A percentile compares a stretch with the other conserved stretches of the same genome.
Conservation (phyloP, 2,329 filamentous ascomycete species). For the Fusarium compactum region DNA sequence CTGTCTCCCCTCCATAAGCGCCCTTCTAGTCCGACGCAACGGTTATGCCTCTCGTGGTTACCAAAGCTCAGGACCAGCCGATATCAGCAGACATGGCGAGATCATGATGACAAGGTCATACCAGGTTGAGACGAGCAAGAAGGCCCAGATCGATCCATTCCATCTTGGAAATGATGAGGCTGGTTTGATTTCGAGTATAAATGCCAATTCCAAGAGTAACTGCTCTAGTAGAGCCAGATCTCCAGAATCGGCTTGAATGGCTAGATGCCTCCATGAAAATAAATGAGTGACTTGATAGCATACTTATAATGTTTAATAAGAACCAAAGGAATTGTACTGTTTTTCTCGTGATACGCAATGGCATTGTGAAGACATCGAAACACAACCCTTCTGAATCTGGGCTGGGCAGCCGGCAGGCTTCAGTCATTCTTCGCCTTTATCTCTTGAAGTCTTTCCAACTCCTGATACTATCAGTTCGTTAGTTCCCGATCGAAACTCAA, state of each 20-base stretch:
- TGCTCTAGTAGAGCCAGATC: slow-evolving; percentile 23
- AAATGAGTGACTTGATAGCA: not conserved
- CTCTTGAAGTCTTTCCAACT: not conserved
- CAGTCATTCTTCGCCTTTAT: not conserved
- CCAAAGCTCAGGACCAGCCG: slow-evolving; percentile 29
- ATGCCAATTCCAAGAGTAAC: slow-evolving; percentile 30
- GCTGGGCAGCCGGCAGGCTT: not conserved
- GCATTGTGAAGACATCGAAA: not conserved
- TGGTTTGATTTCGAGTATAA: slow-evolving; percentile 35
- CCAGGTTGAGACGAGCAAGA: slow-evolving; percentile 44
- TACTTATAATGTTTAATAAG: not conserved
- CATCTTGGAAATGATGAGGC: slow-evolving; percentile 42
- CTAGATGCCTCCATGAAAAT: not conserved
- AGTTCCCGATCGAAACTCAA: not conserved
- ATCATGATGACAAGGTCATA: slow-evolving; percentile 50
- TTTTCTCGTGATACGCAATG: not conserved
- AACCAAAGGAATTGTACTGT: not conserved
- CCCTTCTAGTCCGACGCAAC: slow-evolving; percentile 31
- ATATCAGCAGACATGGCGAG: slow-evolving; percentile 37
- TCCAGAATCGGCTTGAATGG: slow-evolving; percentile 1
- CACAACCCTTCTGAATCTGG: no score
- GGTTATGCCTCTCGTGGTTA: slow-evolving; percentile 42
- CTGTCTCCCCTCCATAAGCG: slow-evolving; percentile 37
- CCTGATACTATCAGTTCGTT: not conserved
- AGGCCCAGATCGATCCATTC: slow-evolving; percentile 7